A percentile compares a stretch with the other conserved stretches of the same genome.
phyloP scores from a whole-genome alignment of 345 rosid genomes.

The Eucalyptus camaldulensis region DNA sequence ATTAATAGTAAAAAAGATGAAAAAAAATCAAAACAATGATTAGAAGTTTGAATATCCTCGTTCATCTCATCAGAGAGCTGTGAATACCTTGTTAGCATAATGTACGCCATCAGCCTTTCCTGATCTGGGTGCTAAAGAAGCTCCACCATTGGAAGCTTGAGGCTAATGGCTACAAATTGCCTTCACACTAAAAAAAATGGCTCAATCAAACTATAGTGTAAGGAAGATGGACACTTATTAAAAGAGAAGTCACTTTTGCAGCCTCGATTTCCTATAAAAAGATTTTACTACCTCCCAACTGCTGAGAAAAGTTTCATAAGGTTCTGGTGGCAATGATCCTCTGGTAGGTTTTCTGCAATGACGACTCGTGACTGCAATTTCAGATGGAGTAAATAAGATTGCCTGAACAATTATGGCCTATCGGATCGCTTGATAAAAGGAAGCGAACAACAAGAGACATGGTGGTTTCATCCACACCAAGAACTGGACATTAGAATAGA shows the following conservation, averaged over 20 bases:
- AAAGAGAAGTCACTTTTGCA: neutral
- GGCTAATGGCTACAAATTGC: conserved; percentile 91
- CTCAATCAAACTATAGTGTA: neutral
- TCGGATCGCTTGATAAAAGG: neutral
- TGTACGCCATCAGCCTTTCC: conserved; percentile 64
- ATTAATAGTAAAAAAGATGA: neutral
- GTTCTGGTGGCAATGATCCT: conserved; percentile 95
- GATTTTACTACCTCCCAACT: conserved; percentile 61
- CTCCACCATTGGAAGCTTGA: conserved; percentile 46
- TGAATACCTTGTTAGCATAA: conserved; percentile 76
- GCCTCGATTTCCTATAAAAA: neutral
- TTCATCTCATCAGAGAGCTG: neutral
- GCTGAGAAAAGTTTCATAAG: conserved; percentile 91
- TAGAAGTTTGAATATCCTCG: neutral
- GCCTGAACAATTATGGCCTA: neutral
- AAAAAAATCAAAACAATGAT: neutral
- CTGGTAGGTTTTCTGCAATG: conserved; percentile 95
- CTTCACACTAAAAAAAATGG: conserved; percentile 52
- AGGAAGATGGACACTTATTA: neutral
- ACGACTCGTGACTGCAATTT: conserved; percentile 65
- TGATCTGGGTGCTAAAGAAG: conserved; percentile 59
- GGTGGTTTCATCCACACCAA: neutral
- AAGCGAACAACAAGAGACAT: neutral
- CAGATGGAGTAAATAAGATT: neutral
- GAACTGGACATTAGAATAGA: neutral